Percentiles rank a stretch among this genome's conserved stretches.
These are phyloP conservation scores for Alternaria triticimaculans DNA, from an alignment of 2,329 filamentous ascomycete genomes.

Conservation along the genomic window DNA sequence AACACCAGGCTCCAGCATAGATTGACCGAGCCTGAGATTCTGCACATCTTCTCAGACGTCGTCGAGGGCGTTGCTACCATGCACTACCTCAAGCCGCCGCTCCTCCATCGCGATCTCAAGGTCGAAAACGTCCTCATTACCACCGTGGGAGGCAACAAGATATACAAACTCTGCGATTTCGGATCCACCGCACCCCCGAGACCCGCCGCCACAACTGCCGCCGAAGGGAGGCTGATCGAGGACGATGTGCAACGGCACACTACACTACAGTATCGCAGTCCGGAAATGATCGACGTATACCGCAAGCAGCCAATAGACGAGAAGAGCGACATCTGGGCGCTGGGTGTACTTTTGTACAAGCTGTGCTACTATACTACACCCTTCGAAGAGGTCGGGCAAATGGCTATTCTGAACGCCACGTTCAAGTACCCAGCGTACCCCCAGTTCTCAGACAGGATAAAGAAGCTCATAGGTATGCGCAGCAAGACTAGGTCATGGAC, in stretches of 20 bases:
- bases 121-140: slow-evolving; percentile 97
- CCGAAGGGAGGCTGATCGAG: slow-evolving; percentile 90
- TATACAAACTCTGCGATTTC: slow-evolving; percentile 98
- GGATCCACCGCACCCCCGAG: slow-evolving; percentile 86
- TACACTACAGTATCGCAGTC: slow-evolving; percentile 94
- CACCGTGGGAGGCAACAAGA: slow-evolving; percentile 66
- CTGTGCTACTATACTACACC: slow-evolving; percentile 99
- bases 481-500: neutral
- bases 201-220: slow-evolving; percentile 82
- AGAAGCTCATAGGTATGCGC: slow-evolving; percentile 81
- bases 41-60: slow-evolving; percentile 95
- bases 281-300: slow-evolving; percentile 99
- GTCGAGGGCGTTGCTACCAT: slow-evolving; percentile 97
- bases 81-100: slow-evolving; percentile 95
- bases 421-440: slow-evolving; percentile 92
- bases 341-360: slow-evolving; percentile 95
- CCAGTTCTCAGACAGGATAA: slow-evolving; percentile 85
- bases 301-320: slow-evolving; percentile 95
- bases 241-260: slow-evolving; percentile 98
- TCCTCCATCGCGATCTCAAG: slow-evolving; percentile 94
- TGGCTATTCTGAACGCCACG: slow-evolving; percentile 94
- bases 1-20: slow-evolving; percentile 96
- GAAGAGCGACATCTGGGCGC: slow-evolving; percentile 97
- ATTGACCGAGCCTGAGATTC: slow-evolving; percentile 94
- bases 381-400: slow-evolving; percentile 96